Percentiles rank a stretch among this genome's conserved stretches.
These are phyloP conservation scores for Geranomyces variabilis DNA, from an alignment of 192 early-diverging fungal species.

Conservation along the genomic window DNA sequence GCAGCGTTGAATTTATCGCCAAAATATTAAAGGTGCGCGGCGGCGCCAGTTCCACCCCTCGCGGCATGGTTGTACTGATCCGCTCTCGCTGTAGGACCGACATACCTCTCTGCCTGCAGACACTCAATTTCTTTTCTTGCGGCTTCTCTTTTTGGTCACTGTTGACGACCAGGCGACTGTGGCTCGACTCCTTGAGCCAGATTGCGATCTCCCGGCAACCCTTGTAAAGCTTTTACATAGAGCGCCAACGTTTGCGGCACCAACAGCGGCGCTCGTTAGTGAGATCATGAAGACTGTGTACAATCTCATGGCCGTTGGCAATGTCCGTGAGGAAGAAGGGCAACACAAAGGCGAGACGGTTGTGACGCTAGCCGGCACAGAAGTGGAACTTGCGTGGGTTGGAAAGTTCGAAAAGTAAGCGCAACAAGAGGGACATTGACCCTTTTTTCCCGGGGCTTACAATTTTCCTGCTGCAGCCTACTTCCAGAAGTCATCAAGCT, in stretches of 20 bases:
- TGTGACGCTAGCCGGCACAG: neutral
- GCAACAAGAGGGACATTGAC: neutral
- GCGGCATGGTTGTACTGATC: neutral
- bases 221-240: neutral
- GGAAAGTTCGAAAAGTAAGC: constrained; percentile 27
- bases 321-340: neutral
- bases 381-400: neutral
- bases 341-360: constrained; percentile 1
- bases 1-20: constrained; percentile 45
- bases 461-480: constrained; percentile 26
- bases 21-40: constrained; percentile 51
- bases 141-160: constrained; percentile 73
- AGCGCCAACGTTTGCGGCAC: neutral
- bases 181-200: neutral
- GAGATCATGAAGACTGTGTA: constrained; percentile 54
- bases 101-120: constrained; percentile 41
- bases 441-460: constrained; percentile 4
- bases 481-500: constrained; percentile 35
- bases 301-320: constrained; percentile 43
- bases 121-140: constrained; percentile 61
- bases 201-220: neutral
- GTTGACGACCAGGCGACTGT: constrained; percentile 17
- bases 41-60: neutral
- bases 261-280: neutral
- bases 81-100: neutral